Percentiles rank a stretch among this genome's conserved stretches.
Conservation (phyloP, 495 filamentous ascomycete species). For the Choiromyces venosus region DNA sequence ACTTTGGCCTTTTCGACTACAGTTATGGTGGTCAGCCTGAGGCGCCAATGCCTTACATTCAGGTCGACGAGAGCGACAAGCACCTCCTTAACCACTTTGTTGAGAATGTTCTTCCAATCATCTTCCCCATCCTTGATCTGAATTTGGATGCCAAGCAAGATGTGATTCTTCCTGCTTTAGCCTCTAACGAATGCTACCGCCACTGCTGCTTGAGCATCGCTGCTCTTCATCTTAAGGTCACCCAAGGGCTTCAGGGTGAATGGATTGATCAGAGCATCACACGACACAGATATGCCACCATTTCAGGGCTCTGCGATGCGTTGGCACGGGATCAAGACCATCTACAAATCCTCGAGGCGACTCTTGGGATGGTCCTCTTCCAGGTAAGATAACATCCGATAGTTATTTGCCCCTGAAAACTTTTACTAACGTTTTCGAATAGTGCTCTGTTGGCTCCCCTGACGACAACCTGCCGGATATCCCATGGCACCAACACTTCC, state of each 20-base stretch:
- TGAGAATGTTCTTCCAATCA: slow-evolving; percentile 73
- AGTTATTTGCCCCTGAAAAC: neutral
- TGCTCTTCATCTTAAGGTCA: slow-evolving; percentile 89
- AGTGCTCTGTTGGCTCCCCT: slow-evolving; percentile 74
- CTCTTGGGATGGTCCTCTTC: slow-evolving; percentile 95
- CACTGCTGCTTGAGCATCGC: slow-evolving; percentile 95
- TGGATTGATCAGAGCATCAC: slow-evolving; percentile 88
- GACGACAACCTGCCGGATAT: slow-evolving; percentile 89
- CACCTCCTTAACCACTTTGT: slow-evolving; percentile 88
- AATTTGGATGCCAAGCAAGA: slow-evolving; percentile 73
- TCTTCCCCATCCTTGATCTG: slow-evolving; percentile 85
- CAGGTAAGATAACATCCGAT: slow-evolving; percentile 46
- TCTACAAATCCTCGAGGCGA: slow-evolving; percentile 83
- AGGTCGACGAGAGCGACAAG: slow-evolving; percentile 83
- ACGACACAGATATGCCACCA: slow-evolving; percentile 82
- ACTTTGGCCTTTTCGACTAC: slow-evolving; percentile 70
- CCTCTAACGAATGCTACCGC: slow-evolving; percentile 85
- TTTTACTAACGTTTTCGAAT: slow-evolving; percentile 1
- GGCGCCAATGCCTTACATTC: slow-evolving; percentile 54
- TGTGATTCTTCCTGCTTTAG: slow-evolving; percentile 75
- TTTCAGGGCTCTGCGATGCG: slow-evolving; percentile 78
- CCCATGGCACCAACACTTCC: slow-evolving; percentile 94
- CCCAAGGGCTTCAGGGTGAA: slow-evolving; percentile 57
- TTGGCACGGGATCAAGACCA: slow-evolving; percentile 74
- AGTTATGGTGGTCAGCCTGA: slow-evolving; percentile 58